A percentile compares a stretch with the other conserved stretches of the same genome.
phyloP scores from a whole-genome alignment of 257 asterid species.

The Penstemon davidsonii region DNA sequence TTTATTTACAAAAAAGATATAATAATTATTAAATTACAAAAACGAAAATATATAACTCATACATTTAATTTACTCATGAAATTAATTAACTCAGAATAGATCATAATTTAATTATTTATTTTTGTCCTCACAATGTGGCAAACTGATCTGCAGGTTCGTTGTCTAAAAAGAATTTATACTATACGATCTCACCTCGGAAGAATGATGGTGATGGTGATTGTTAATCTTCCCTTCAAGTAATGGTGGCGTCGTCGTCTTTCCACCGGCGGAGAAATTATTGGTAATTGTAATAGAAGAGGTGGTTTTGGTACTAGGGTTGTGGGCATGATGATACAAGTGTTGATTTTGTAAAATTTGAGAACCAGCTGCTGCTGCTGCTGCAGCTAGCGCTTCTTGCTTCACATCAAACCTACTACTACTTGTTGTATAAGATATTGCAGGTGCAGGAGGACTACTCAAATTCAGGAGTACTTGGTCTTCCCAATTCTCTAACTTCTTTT shows the following conservation, averaged over 20 bases:
- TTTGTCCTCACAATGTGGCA: conserved; percentile 5
- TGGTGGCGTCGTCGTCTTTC: conserved; percentile 9
- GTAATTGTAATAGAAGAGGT: conserved; percentile 37
- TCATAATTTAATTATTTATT: conserved; percentile 22
- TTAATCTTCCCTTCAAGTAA: conserved; percentile 28
- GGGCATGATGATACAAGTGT: conserved; percentile 10
- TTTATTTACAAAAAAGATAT: conserved; percentile 6
- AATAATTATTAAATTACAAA: background rate
- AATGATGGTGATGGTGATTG: conserved; percentile 42
- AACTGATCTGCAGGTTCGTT: background rate
- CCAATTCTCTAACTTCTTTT: conserved; percentile 64
- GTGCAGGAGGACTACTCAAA: conserved; percentile 28
- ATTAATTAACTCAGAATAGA: background rate
- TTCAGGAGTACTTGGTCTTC: conserved; percentile 46
- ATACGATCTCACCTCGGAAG: conserved; percentile 52
- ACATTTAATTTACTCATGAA: background rate
- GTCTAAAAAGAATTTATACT: background rate
- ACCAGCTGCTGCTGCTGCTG: too few relatives aligned
- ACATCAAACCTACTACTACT: conserved; percentile 31
- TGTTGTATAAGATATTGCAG: conserved; percentile 23
- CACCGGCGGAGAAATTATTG: conserved; percentile 50
- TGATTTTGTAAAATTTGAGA: conserved; percentile 20
- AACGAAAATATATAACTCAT: conserved; percentile 14
- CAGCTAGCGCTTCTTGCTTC: conserved; percentile 51
- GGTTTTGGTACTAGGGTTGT: conserved; percentile 46